Evolutionary conservation across 345 rosid genomes (phyloP), one percentile per base, ranked within the genome.

Genomic region (Hirschfeldia incana): DNA sequence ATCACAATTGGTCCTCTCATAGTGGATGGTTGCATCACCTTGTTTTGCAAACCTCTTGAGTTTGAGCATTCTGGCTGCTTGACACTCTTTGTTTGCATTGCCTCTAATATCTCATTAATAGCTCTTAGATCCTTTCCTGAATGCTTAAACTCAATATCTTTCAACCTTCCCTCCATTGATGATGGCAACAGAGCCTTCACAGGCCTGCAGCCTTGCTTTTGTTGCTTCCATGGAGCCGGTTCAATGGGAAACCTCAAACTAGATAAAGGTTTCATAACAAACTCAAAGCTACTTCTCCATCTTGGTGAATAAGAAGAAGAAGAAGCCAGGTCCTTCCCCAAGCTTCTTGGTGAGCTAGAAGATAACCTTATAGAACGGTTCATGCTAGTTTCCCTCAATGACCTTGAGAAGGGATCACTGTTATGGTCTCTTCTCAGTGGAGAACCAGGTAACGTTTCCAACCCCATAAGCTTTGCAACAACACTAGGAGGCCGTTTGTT

Each of bases 381-480:
- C 26, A 72, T 39, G 77, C 86, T 89, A 75, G 78, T 87, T 74
- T 67, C 80, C 70, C 83, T 88, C 34, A 83, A 30, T 77, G 97
- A 79, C 57, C 78, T 80, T 44, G 86, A 73, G 74, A 85, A 89
- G 7, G 82, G 83, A 76, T 84, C 85, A 33, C 44, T 78, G 46
- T 73, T 59, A 68, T 72, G 83, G 27, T 81, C 79, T 53, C 84
- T 73, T 69, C 83, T 79, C 32, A 78, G 72, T 69, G 89, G 77
- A 73, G 92, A 89, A 79, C 86, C 87, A 1, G 97, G 97, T 83
- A 94, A 82, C 46, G 89, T 80, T 15, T 92, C 98, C 86, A 91
- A 89, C 28, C 98, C 98, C 97, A 94, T 94, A 80, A 94, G 86
- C 85, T 91, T 94, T 68, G 97, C 98, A 53, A 94, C 94, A 59